phyloP scores from a whole-genome alignment of 148 eudicot genomes.

The Mesembryanthemum crystallinum region DNA sequence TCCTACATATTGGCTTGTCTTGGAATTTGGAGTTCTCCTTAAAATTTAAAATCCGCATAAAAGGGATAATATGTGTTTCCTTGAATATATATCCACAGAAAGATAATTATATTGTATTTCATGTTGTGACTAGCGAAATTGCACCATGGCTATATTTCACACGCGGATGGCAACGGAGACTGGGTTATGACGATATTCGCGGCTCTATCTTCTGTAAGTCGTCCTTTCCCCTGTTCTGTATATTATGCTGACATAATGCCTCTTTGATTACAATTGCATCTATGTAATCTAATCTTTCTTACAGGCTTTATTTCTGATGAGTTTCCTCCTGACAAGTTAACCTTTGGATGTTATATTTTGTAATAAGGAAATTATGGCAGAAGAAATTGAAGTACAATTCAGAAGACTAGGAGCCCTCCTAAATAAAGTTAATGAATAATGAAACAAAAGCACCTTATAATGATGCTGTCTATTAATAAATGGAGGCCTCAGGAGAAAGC shows the following conservation, averaged over 20 bases:
- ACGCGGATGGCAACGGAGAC: constrained; percentile 99
- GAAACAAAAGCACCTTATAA: too few relatives aligned
- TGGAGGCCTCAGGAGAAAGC: not conserved
- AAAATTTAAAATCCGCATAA: not conserved
- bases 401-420: not conserved
- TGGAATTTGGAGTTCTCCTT: not conserved
- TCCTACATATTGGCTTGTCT: not conserved
- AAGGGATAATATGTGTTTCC: not conserved
- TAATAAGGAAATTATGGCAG: not conserved
- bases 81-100: not conserved
- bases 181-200: constrained; percentile 94
- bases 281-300: too few relatives aligned
- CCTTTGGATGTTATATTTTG: not conserved
- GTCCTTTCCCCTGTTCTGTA: not conserved
- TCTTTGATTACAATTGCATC: not conserved
- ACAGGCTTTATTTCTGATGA: too few relatives aligned
- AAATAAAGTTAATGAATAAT: too few relatives aligned
- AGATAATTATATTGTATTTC: constrained; percentile 18
- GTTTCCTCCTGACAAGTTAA: not conserved
- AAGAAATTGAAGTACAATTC: not conserved
- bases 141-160: constrained; percentile 81
- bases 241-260: not conserved
- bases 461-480: not conserved
- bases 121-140: constrained; percentile 59
- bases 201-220: constrained; percentile 87